Evolutionary conservation across 176 grass and related monocot species (phyloP), one percentile per base, ranked within the genome.

Genomic region (Hyparrhenia diplandra): DNA sequence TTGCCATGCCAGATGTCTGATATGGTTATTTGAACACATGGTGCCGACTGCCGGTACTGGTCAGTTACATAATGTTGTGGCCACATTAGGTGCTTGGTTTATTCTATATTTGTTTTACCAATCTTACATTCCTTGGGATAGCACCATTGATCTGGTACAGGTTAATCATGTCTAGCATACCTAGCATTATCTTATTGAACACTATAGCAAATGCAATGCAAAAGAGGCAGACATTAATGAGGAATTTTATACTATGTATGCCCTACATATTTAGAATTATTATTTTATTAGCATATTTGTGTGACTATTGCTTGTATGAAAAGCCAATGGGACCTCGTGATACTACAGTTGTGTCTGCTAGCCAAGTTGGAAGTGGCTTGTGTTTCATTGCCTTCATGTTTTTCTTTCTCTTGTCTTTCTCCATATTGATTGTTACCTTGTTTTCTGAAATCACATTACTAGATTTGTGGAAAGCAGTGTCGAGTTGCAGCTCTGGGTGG

Each of bases 401-500:
- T 55, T 23, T 3, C n/a, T 67, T 65, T 64, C 43, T 75, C 23
- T 28, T 42, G 2, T 23, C 49, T 58, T 69, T 61, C 10, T 40
- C 55, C 57, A 39, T 69, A 80, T 71, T 85, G 64, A 81, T 77
- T 64, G 36, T 49, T 34, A 42, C 64, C 59, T 77, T 80, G 8
- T 67, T 76, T 14, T 62, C 37, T 54, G 18, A 30, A 66, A 42
- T 18, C 17, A 25, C 7, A 24, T 34, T 32, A 67, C 59, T 79
- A 94, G 92, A 90, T 95, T 34, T 80, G 85, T 81, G 87, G 78
- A 63, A 95, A 83, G 72, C 35, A 75, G 68, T 95, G 87, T 45
- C 78, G 89, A 71, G 85, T 90, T 51, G 73, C 84, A 80, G 82
- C 82, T 81, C 59, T 86, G 27, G 87, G 74, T 40, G 84, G 80